A percentile compares a stretch with the other conserved stretches of the same genome.
Conservation (phyloP, 75 land plant genomes). For the Selaginella tamariscina region DNA sequence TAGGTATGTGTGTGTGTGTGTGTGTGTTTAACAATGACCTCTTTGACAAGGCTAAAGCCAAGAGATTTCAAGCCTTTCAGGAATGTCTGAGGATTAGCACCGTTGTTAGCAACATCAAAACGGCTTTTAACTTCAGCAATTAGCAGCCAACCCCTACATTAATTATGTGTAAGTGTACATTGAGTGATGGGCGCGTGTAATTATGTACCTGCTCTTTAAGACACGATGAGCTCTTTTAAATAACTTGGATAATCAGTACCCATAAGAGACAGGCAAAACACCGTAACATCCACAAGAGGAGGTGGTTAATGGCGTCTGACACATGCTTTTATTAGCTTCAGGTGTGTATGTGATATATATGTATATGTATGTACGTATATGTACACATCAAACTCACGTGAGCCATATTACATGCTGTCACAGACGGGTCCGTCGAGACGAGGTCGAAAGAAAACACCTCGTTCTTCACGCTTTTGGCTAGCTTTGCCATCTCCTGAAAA, state of each 20-base stretch:
- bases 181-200: too few species aligned
- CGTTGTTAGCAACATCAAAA: slow-evolving; percentile 79
- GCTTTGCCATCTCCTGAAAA: slow-evolving; percentile 64
- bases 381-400: too few species aligned
- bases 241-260: slow-evolving; percentile 71
- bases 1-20: too few species aligned
- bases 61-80: slow-evolving; percentile 43
- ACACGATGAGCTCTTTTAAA: slow-evolving; percentile 74
- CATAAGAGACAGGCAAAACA: slow-evolving; percentile 93
- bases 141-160: slow-evolving; percentile 77
- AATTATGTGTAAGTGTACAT: background rate
- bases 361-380: too few species aligned
- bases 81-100: slow-evolving; percentile 71
- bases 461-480: slow-evolving; percentile 75
- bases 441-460: slow-evolving; percentile 90
- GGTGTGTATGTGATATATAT: too few species aligned
- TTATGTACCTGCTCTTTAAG: slow-evolving; percentile 60
- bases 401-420: slow-evolving; percentile 97
- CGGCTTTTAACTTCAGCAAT: slow-evolving; percentile 95
- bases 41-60: slow-evolving; percentile 43
- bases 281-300: slow-evolving; percentile 85
- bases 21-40: too few species aligned
- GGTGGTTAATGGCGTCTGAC: slow-evolving; percentile 68
- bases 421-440: slow-evolving; percentile 63
- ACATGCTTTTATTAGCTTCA: too few species aligned